Conservation (phyloP, 352 stramenopile species). For the Phytophthora vignae region DNA sequence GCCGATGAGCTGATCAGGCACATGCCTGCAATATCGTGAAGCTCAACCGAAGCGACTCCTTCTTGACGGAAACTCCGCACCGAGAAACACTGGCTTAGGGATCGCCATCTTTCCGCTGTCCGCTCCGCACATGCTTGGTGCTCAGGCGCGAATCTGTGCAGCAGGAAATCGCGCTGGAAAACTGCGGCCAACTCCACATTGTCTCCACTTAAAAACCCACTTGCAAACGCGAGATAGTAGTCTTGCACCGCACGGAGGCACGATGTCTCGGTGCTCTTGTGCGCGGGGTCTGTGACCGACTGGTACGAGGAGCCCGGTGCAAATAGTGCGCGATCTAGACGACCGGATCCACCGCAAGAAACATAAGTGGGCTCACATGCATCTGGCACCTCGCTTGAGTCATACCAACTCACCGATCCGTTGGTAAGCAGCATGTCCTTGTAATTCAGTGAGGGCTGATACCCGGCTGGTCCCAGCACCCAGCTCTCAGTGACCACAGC, state of each 20-base stretch:
- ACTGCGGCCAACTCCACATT: not conserved
- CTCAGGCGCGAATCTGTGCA: not conserved
- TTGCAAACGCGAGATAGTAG: slow-evolving; percentile 1
- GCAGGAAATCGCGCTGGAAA: slow-evolving; percentile 2
- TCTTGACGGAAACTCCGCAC: not conserved
- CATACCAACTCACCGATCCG: no score
- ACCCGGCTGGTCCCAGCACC: no score
- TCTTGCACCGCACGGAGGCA: not conserved
- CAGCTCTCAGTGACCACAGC: no score
- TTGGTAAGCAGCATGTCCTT: no score
- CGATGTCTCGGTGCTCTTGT: not conserved
- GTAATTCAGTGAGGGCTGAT: no score
- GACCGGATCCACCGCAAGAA: no score
- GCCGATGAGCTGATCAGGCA: not conserved
- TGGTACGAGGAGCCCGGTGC: no score
- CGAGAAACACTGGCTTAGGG: not conserved
- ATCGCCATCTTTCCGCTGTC: not conserved
- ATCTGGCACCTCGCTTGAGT: no score
- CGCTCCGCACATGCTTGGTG: no score
- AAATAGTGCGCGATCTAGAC: no score
- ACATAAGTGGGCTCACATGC: no score
- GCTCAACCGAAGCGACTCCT: not conserved
- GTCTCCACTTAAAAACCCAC: not conserved
- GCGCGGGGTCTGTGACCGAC: no score
- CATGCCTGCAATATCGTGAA: not conserved